Conservation (phyloP, 371 early-diverging fungal genomes). For the Apophysomyces elegans region DNA sequence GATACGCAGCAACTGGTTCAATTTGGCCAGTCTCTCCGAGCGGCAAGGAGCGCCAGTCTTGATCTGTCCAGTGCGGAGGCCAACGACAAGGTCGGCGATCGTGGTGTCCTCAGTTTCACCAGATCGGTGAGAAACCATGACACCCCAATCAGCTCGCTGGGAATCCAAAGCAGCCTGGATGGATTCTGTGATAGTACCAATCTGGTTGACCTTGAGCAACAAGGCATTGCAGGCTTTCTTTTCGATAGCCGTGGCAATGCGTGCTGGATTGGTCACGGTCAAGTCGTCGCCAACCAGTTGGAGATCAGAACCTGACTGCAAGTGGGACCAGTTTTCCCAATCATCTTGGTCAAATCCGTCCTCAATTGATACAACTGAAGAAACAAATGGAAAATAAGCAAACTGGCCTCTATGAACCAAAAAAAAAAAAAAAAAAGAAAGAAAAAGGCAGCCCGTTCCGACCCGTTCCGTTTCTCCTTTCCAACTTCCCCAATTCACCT, state of each 20-base stretch:
- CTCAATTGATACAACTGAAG: constrained; percentile 91
- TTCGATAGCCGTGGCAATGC: constrained; percentile 90
- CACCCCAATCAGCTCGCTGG: constrained; percentile 92
- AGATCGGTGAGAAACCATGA: constrained; percentile 99
- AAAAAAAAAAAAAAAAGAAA: background rate
- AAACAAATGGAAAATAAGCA: constrained; percentile 5
- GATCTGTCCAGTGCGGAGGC: constrained; percentile 97
- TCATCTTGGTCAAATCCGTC: constrained; percentile 99
- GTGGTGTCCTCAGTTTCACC: constrained; percentile 99
- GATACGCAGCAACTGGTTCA: constrained; percentile 95
- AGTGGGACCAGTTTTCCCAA: constrained; percentile 90
- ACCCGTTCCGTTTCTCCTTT: constrained; percentile 4
- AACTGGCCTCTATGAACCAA: background rate
- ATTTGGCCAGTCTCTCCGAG: constrained; percentile 97
- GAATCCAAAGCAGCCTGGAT: constrained; percentile 82
- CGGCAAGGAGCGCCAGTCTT: constrained; percentile 99
- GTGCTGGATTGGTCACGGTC: constrained; percentile 97
- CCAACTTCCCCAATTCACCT: background rate
- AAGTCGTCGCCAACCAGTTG: constrained; percentile 99
- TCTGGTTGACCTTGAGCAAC: constrained; percentile 99
- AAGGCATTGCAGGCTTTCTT: constrained; percentile 97
- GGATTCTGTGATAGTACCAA: constrained; percentile 97
- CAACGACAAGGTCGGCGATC: constrained; percentile 98
- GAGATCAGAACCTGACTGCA: constrained; percentile 68
- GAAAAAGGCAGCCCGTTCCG: constrained; percentile 4